phyloP scores from a whole-genome alignment of 257 asterid genomes.

The Pogostemon cablin region DNA sequence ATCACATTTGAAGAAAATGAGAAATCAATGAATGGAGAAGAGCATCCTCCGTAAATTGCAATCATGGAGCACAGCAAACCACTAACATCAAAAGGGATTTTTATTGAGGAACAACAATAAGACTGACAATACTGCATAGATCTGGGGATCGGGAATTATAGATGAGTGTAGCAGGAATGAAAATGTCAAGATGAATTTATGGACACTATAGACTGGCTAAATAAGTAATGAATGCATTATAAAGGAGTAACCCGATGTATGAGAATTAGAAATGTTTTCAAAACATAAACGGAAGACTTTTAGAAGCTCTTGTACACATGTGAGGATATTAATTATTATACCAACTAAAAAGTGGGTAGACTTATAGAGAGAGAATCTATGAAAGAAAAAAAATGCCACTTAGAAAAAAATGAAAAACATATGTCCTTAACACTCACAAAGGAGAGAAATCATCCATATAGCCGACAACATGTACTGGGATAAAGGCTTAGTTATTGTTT shows the following conservation, averaged over 20 bases:
- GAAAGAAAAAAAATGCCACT: not conserved
- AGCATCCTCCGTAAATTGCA: not conserved
- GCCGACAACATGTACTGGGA: not conserved
- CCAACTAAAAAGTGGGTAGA: not conserved
- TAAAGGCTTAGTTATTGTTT: conserved; percentile 1
- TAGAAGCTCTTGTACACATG: not conserved
- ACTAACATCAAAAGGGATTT: not conserved
- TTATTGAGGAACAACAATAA: not conserved
- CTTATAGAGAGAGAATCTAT: not conserved
- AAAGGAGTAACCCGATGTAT: not conserved
- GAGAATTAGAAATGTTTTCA: not conserved
- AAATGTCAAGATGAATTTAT: not conserved
- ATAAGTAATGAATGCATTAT: not conserved
- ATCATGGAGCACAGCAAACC: not conserved
- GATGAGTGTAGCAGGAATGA: not conserved
- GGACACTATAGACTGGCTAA: not conserved
- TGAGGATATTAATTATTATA: not conserved
- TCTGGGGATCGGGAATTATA: no score
- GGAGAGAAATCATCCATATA: no score
- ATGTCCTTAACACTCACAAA: not conserved
- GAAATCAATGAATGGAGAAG: not conserved
- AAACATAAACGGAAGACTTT: not conserved
- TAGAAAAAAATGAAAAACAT: not conserved
- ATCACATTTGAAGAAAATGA: not conserved
- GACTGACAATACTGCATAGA: not conserved